Evolutionary conservation across 1,284 basidiomycete genomes (phyloP).

Genomic region (Ustilago xerochloae): DNA sequence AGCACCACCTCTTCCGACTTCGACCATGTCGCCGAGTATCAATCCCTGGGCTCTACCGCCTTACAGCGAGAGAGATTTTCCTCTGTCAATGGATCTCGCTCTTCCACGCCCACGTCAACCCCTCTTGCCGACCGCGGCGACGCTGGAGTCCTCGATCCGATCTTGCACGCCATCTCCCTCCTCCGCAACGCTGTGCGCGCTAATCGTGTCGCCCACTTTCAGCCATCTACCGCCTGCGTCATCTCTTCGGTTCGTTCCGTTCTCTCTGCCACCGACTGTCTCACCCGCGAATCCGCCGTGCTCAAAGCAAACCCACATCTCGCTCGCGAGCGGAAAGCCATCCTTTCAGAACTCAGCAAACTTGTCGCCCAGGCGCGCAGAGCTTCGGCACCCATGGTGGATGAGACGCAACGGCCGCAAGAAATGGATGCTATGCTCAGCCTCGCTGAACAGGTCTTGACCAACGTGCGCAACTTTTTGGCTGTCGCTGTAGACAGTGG

Average conservation of each 20-base stretch:
- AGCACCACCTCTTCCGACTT: conserved; percentile 23
- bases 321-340: conserved; percentile 81
- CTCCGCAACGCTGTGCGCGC: conserved; percentile 84
- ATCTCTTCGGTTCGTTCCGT: conserved; percentile 94
- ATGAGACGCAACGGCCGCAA: conserved; percentile 63
- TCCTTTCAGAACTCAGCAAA: conserved; percentile 83
- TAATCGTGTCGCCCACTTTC: conserved; percentile 81
- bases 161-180: conserved; percentile 84
- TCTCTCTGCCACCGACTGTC: conserved; percentile 83
- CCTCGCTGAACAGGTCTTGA: conserved; percentile 70
- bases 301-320: conserved; percentile 78
- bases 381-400: conserved; percentile 71
- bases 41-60: neutral
- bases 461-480: conserved; percentile 71
- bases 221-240: conserved; percentile 76
- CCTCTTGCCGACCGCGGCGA: conserved; percentile 30
- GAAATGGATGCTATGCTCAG: conserved; percentile 69
- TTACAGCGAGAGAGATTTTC: conserved; percentile 30
- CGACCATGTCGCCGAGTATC: conserved; percentile 22
- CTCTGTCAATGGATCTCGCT: conserved; percentile 36
- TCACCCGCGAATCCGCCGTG: conserved; percentile 82
- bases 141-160: conserved; percentile 68
- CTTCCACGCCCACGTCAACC: conserved; percentile 45
- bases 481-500: conserved; percentile 82
- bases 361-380: conserved; percentile 86